Conservation (phyloP, 2,329 filamentous ascomycete genomes). For the Lizonia empirigonia region DNA sequence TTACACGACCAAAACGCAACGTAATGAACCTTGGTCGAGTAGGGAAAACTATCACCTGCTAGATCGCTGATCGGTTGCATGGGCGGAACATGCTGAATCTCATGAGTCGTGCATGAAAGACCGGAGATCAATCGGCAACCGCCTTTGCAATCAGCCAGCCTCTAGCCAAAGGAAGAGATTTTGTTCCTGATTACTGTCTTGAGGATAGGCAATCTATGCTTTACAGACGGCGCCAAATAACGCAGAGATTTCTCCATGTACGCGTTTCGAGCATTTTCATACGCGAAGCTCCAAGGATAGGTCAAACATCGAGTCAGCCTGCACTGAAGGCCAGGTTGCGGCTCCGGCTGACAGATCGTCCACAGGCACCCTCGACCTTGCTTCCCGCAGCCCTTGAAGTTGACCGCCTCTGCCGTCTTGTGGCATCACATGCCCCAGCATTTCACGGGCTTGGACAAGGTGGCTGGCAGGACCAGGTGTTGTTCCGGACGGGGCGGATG, state of each 20-base stretch:
- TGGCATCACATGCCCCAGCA: slow-evolving; percentile 10
- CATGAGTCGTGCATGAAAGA: slow-evolving; percentile 12
- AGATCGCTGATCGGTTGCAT: neutral
- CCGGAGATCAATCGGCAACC: slow-evolving; percentile 21
- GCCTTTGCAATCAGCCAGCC: slow-evolving; percentile 12
- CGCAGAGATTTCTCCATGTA: slow-evolving; percentile 4
- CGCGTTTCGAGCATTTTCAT: neutral
- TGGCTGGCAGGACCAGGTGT: slow-evolving; percentile 20
- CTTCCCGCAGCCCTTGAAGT: slow-evolving; percentile 47
- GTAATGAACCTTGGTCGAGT: neutral
- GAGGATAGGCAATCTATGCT: slow-evolving; percentile 5
- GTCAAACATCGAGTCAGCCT: slow-evolving; percentile 13
- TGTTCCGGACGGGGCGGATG: slow-evolving; percentile 18
- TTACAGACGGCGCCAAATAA: slow-evolving; percentile 16
- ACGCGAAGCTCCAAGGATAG: neutral
- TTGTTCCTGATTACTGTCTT: neutral
- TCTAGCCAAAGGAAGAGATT: slow-evolving; percentile 16
- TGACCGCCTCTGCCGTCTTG: slow-evolving; percentile 7
- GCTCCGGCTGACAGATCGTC: slow-evolving; percentile 38
- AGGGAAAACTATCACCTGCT: neutral
- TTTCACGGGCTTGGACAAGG: slow-evolving; percentile 7
- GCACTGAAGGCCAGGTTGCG: slow-evolving; percentile 29
- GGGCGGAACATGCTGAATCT: neutral
- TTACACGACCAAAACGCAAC: neutral
- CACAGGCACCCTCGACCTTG: slow-evolving; percentile 47